These are phyloP conservation scores for Ajuga chamaepitys DNA, from an alignment of 257 asterid genomes.

Conservation along the genomic window DNA sequence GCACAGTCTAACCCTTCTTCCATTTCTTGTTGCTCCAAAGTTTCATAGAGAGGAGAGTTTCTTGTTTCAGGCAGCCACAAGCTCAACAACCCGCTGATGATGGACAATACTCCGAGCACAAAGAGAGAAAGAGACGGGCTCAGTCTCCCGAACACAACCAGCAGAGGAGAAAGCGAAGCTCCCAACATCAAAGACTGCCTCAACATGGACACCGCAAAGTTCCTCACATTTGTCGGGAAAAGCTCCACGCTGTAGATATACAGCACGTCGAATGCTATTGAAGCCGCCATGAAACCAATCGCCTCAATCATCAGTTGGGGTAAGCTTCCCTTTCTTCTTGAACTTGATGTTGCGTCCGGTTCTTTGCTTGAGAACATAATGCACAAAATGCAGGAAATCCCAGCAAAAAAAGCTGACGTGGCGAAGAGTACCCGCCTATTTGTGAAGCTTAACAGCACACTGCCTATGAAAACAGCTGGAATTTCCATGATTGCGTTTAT, in stretches of 20 bases:
- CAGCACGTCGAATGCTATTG: conserved; percentile 45
- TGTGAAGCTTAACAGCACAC: conserved; percentile 34
- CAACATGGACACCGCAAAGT: conserved; percentile 44
- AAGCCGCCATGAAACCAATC: conserved; percentile 43
- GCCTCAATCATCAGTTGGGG: conserved; percentile 38
- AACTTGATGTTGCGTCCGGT: background rate
- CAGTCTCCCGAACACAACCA: conserved; percentile 37
- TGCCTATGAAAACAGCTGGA: conserved; percentile 49
- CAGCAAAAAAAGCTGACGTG: conserved; percentile 30
- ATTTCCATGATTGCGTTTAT: conserved; percentile 57
- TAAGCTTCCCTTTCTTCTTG: conserved; percentile 24
- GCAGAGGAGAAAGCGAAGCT: conserved; percentile 45
- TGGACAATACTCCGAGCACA: conserved; percentile 32
- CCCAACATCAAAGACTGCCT: conserved; percentile 45
- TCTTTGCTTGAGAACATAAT: conserved; percentile 20
- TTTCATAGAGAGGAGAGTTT: conserved; percentile 39
- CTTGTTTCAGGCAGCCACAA: conserved; percentile 51
- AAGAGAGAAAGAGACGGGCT: conserved; percentile 37
- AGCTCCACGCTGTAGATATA: conserved; percentile 48
- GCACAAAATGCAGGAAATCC: conserved; percentile 34
- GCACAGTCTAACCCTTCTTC: conserved; percentile 21
- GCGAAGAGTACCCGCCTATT: conserved; percentile 40
- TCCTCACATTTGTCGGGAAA: conserved; percentile 44
- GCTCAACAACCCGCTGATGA: conserved; percentile 34
- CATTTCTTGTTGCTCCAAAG: conserved; percentile 48